A percentile compares a stretch with the other conserved stretches of the same genome.
Conservation (phyloP, 2,329 filamentous ascomycete species). For the Neopestalotiopsis rosae region DNA sequence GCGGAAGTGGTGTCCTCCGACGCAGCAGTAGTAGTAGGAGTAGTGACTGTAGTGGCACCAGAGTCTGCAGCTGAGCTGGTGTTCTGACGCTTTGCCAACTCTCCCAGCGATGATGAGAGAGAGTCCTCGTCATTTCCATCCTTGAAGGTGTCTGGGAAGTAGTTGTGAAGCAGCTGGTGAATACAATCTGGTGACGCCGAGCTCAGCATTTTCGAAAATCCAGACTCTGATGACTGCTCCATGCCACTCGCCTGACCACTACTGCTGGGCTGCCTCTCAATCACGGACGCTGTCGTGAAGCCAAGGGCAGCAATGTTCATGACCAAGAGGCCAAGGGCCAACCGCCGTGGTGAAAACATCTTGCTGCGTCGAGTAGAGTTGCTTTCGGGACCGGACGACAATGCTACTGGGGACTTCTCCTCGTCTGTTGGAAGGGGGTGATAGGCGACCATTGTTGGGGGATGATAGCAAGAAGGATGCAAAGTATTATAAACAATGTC, state of each 20-base stretch:
- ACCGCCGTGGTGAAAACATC: constrained; percentile 45
- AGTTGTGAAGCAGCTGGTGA: constrained; percentile 69
- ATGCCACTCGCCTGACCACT: constrained; percentile 23
- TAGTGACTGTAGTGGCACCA: constrained; percentile 21
- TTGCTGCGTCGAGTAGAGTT: constrained; percentile 21
- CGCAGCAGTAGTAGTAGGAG: constrained; percentile 5
- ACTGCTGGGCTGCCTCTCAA: constrained; percentile 27
- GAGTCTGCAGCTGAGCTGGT: constrained; percentile 35
- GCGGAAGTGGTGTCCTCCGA: constrained; percentile 15
- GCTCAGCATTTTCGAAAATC: constrained; percentile 61
- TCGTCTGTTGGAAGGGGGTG: constrained; percentile 8
- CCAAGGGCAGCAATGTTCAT: constrained; percentile 39
- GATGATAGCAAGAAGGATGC: background rate
- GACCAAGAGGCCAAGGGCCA: constrained; percentile 39
- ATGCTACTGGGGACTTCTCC: constrained; percentile 10
- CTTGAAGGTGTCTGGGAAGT: constrained; percentile 67
- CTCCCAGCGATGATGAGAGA: constrained; percentile 66
- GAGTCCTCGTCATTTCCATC: constrained; percentile 71
- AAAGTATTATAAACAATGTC: constrained; percentile 5
- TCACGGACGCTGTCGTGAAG: constrained; percentile 36
- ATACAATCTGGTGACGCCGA: constrained; percentile 64
- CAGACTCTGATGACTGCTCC: constrained; percentile 30
- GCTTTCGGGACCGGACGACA: background rate
- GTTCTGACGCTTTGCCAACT: constrained; percentile 66
- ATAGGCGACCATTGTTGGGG: constrained; percentile 4